phyloP scores from a whole-genome alignment of 2,329 filamentous ascomycete genomes.

The Trichoderma koningiopsis region DNA sequence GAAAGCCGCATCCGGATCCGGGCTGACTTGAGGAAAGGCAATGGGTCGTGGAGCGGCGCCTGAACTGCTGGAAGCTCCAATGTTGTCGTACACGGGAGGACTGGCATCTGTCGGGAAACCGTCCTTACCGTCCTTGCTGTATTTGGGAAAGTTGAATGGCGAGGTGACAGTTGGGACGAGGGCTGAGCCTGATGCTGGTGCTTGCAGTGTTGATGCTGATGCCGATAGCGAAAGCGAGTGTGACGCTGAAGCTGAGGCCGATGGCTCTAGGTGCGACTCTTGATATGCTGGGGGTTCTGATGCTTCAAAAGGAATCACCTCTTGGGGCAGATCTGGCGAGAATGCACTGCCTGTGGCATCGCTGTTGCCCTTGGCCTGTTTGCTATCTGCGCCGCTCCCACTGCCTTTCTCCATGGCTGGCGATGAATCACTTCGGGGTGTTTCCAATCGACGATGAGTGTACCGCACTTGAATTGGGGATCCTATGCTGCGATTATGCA shows the following conservation, averaged over 20 bases:
- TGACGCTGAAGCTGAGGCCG: background rate
- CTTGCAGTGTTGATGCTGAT: constrained; percentile 1
- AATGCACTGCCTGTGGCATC: background rate
- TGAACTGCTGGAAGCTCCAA: constrained; percentile 27
- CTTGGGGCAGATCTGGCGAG: background rate
- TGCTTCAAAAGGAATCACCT: constrained; percentile 3
- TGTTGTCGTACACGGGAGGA: constrained; percentile 30
- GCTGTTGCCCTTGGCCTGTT: background rate
- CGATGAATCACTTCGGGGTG: background rate
- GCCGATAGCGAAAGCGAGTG: background rate
- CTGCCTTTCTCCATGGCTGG: constrained; percentile 6
- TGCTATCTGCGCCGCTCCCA: background rate
- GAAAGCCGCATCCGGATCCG: constrained; percentile 43
- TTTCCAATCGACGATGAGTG: background rate
- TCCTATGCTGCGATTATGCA: background rate
- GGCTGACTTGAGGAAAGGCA: constrained; percentile 44
- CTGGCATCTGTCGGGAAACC: background rate
- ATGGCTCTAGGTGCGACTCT: background rate
- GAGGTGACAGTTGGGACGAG: constrained; percentile 34
- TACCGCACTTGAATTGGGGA: background rate
- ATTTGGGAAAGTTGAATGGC: constrained; percentile 42
- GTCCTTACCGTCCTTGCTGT: background rate
- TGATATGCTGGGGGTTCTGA: background rate
- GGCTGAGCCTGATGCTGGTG: background rate
- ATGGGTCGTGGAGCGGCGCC: constrained; percentile 35